Base-by-base conservation (phyloP, 2,329 filamentous ascomycete species). In the Exophiala oligosperma region DNA sequence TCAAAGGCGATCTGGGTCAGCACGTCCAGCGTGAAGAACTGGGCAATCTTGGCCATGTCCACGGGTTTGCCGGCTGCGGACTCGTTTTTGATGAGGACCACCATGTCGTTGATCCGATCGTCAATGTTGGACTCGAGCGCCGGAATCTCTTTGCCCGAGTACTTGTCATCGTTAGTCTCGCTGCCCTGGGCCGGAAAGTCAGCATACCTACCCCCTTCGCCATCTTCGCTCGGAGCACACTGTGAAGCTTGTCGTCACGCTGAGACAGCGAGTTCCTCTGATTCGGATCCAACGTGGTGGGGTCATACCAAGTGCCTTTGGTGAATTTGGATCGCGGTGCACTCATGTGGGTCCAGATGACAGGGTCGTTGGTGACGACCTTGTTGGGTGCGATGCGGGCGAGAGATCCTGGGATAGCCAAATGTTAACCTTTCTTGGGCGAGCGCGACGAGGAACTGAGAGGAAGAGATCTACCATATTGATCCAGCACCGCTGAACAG, bases 1-100 rank as follows among this genome's bases (percentile, higher is more conserved):
- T 52, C 57, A 54, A 64, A 63, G 14, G 64, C 60, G 26, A 66
- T 55, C 24, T 64, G 43, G 12, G 60, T 58, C 29, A 64, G 44
- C 8, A 60, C 37, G 37, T 66, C 62, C 1, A 66, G 41, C 4
- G 64, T 63, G 44, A 64, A 63, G 41, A 54, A 64, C 11, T 43
- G 35, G 4, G 57, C 51, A 29, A 57, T 21, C 8, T 24, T 4
- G 6, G 60, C 48, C 32, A 66, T 50, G 37, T 66, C 60, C 12
- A 64, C 40, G 17, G 17, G 17, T 17, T 17, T 17, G 17, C 17
- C 17, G 17, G 17, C 17, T 17, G 17, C 17, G 1, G 60, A 21
- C 17, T 55, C 41, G n/a, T 57, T 53, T n/a, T 48, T 41, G 26
- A 66, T 61, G 14, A 66, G 52, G 17, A 41, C 35, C 23, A 63